Evolutionary conservation across 192 early-diverging fungal species (phyloP).

Genomic region (Rhizophagus clarus): DNA sequence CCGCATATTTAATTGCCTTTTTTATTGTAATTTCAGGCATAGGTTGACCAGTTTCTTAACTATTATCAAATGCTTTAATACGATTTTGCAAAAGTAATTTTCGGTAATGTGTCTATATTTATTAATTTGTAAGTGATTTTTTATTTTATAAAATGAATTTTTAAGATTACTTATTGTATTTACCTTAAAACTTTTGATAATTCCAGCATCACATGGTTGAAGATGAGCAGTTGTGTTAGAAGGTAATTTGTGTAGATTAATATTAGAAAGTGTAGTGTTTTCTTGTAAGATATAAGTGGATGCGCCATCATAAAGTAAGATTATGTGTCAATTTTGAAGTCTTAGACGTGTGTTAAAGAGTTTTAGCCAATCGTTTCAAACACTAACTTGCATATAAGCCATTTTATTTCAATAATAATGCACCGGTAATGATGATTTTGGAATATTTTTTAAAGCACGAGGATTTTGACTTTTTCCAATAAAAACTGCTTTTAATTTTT

Average conservation of each 20-base stretch:
- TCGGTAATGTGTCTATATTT: not conserved
- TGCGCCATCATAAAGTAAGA: not conserved
- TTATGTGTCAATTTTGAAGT: too few species aligned
- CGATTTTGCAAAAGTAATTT: conserved; percentile 1
- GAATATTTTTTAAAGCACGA: too few species aligned
- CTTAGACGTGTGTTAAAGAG: too few species aligned
- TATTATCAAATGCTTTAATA: conserved; percentile 13
- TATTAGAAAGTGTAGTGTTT: conserved; percentile 8
- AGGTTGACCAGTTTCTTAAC: not conserved
- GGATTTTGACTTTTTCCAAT: too few species aligned
- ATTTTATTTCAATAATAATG: too few species aligned
- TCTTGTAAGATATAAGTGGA: not conserved
- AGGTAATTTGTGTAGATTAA: conserved; percentile 18
- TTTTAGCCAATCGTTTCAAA: too few species aligned
- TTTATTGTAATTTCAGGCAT: conserved; percentile 10
- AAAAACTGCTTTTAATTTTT: too few species aligned
- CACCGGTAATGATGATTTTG: too few species aligned
- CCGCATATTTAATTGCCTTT: not conserved
- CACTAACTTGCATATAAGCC: too few species aligned
- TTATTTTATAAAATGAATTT: not conserved
- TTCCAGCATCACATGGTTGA: conserved; percentile 9
- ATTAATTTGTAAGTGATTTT: not conserved
- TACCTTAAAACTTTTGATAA: conserved; percentile 22
- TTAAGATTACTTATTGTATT: not conserved
- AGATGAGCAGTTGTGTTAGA: conserved; percentile 18